Evolutionary conservation across 2,329 filamentous ascomycete genomes (phyloP).

Genomic region (Hypoxylon sp.): DNA sequence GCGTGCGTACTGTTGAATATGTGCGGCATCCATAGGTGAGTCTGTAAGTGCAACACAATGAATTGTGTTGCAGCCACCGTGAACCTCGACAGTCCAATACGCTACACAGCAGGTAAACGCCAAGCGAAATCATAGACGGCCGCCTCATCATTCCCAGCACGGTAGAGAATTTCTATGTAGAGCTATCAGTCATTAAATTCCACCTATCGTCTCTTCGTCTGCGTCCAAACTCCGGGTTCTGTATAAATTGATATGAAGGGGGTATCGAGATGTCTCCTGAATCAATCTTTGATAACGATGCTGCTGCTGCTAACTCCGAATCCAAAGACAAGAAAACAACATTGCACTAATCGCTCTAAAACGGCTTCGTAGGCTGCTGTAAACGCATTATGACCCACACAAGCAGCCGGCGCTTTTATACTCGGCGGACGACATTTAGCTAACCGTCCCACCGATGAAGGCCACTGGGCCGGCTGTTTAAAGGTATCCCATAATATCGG

Average conservation of each 20-base stretch:
- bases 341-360: neutral
- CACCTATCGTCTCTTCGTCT: slow-evolving; percentile 17
- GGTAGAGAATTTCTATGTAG: slow-evolving; percentile 14
- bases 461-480: neutral
- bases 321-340: slow-evolving; percentile 20
- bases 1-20: neutral
- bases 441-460: neutral
- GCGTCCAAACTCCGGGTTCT: slow-evolving; percentile 30
- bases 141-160: slow-evolving; percentile 27
- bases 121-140: neutral
- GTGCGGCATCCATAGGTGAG: neutral
- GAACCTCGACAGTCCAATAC: neutral
- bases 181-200: slow-evolving; percentile 27
- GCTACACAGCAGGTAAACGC: neutral
- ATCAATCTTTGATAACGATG: slow-evolving; percentile 36
- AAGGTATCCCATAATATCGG: neutral
- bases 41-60: neutral
- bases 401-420: neutral
- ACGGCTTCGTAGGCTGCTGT: neutral
- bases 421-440: neutral
- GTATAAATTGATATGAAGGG: slow-evolving; percentile 30
- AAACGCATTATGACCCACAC: neutral
- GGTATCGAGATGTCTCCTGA: slow-evolving; percentile 41
- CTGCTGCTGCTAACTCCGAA: slow-evolving; percentile 24
- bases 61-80: neutral